Conservation (phyloP, 108 stramenopile genomes). For the Cyclotella choctawhatcheeana region DNA sequence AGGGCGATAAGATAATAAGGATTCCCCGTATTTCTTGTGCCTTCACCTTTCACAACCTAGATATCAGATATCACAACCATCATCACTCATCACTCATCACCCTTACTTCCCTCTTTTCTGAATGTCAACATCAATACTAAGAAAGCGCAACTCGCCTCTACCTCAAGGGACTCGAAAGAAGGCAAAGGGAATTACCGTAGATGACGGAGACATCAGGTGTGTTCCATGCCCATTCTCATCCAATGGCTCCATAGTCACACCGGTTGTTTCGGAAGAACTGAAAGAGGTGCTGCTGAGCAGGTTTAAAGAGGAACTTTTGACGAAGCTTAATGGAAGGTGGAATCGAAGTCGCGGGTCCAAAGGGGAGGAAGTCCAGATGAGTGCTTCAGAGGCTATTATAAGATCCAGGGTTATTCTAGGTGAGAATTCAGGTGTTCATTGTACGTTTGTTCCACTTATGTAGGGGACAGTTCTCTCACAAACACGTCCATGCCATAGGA, state of each 20-base stretch:
- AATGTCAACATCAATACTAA: too few relatives aligned
- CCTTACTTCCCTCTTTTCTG: too few relatives aligned
- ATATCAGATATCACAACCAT: too few relatives aligned
- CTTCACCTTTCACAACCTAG: too few relatives aligned
- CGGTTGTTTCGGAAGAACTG: conserved; percentile 42
- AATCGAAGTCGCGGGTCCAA: neutral
- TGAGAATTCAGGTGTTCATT: neutral
- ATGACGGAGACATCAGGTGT: conserved; percentile 42
- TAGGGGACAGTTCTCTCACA: neutral
- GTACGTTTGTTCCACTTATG: neutral
- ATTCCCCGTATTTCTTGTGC: too few relatives aligned
- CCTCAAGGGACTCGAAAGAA: too few relatives aligned
- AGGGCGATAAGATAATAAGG: too few relatives aligned
- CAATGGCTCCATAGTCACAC: conserved; percentile 26
- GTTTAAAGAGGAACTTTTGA: conserved; percentile 70
- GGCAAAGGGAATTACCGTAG: conserved; percentile 13
- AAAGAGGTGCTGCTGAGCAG: conserved; percentile 73
- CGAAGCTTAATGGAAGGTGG: conserved; percentile 28
- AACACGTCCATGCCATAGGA: too few relatives aligned
- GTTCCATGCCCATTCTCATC: conserved; percentile 30
- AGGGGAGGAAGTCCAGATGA: conserved; percentile 1
- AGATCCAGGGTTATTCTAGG: conserved; percentile 32
- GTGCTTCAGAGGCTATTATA: conserved; percentile 13
- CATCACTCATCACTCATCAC: too few relatives aligned
- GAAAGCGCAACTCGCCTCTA: too few relatives aligned